Evolutionary conservation across 345 rosid species (phyloP), one percentile per base, ranked within the genome.

Genomic region (Odontarrhena argentea): DNA sequence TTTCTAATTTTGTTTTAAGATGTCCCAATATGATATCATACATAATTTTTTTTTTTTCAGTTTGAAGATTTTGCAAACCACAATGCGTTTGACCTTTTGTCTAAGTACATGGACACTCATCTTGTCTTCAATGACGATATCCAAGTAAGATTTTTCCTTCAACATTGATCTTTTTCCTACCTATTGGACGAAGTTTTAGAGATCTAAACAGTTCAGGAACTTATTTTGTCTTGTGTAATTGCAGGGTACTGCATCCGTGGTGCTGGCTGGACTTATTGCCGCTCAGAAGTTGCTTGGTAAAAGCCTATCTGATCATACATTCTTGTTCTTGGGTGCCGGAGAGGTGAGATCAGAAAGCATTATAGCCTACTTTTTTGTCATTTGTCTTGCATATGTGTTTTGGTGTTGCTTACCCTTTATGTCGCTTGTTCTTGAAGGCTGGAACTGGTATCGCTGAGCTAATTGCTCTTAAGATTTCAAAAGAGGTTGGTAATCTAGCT

Each of bases 391-490:
- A 26, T 3, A 11, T 48, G 47, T 42, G 48, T 36, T 63, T 47
- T 52, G 46, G 34, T 15, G 6, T 56, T 71, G 6, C 62, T 71
- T 67, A 55, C 4, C 6, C 61, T 40, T 32, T 46, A 32, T 66
- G 15, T 36, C 8, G 14, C 48, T 71, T 41, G 11, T 63, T 73
- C 34, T 40, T 75, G 75, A 71, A 92, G 96, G 99, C 97, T 55
- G 99, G 99, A 82, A 94, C 99, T 5, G 97, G 99, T 24, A 94
- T 94, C 30, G 99, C 99, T 28, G 97, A 94, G 78, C 96, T 94
- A 67, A 91, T 94, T 72, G 99, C 99, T 57, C 95, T 87, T 49
- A 88, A 94, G 79, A 87, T 91, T 41, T 84, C 99, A 28, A 88
- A 81, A 70, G 79, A 80, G 84, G 86, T 81, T 64, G 67, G 63